A percentile compares a stretch with the other conserved stretches of the same genome.
Conservation (phyloP, 2,329 filamentous ascomycete genomes). For the Chaetomiaceae sp. region DNA sequence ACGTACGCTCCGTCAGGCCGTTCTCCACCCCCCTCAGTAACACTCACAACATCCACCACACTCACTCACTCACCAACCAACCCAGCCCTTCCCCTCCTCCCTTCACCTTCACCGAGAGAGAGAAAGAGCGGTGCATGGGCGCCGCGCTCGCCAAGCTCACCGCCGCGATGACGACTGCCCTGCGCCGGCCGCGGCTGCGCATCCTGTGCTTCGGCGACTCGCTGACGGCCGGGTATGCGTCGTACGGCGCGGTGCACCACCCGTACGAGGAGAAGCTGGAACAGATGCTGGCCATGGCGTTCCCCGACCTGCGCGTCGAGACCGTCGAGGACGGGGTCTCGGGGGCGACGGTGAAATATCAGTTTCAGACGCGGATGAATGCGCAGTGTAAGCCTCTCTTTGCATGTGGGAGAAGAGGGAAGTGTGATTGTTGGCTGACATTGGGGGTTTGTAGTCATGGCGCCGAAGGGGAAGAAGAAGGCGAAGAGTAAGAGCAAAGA, state of each 20-base stretch:
- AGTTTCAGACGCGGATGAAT: slow-evolving; percentile 25
- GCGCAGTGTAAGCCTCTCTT: slow-evolving; percentile 19
- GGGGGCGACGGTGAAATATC: slow-evolving; percentile 24
- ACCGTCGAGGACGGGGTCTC: slow-evolving; percentile 25
- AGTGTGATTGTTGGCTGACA: too few species aligned
- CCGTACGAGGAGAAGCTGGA: slow-evolving; percentile 49
- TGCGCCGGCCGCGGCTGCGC: slow-evolving; percentile 34
- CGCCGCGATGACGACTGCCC: too few species aligned
- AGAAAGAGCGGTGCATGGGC: slow-evolving; percentile 6
- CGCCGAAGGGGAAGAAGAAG: not conserved
- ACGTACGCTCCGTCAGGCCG: too few species aligned
- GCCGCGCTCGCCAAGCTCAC: slow-evolving; percentile 12
- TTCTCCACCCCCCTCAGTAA: too few species aligned
- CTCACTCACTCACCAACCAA: too few species aligned
- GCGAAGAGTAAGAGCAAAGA: slow-evolving; percentile 11
- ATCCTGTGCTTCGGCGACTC: slow-evolving; percentile 62
- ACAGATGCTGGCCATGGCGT: slow-evolving; percentile 40
- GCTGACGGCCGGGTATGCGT: slow-evolving; percentile 51
- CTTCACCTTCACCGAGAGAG: too few species aligned
- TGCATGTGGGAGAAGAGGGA: too few species aligned
- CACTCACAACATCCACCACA: too few species aligned
- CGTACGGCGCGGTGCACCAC: slow-evolving; percentile 36
- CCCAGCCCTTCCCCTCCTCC: too few species aligned
- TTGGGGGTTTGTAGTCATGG: too few species aligned
- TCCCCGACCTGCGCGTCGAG: slow-evolving; percentile 30